Conservation (phyloP, 371 early-diverging fungal species). For the Rhizopus delemar region DNA sequence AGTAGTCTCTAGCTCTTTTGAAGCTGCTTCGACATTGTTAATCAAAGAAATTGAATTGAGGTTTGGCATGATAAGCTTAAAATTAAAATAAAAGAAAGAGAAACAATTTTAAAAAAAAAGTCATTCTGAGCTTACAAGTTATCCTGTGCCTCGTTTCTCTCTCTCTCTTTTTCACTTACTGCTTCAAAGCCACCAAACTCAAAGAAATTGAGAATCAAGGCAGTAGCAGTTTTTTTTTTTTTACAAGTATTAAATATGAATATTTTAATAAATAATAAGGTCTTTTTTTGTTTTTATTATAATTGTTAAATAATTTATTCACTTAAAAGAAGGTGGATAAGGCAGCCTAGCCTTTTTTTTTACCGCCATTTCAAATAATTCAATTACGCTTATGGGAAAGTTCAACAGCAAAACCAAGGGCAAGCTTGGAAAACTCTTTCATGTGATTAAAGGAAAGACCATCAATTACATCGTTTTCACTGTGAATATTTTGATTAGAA, state of each 20-base stretch:
- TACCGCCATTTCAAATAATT: constrained; percentile 5
- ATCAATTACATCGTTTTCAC: constrained; percentile 28
- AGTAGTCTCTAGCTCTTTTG: neutral
- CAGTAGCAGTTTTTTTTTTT: neutral
- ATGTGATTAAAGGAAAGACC: constrained; percentile 85
- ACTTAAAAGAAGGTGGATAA: neutral
- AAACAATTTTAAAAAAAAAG: neutral
- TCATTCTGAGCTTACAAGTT: too few relatives aligned
- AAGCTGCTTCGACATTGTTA: neutral
- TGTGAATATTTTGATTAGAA: constrained; percentile 49
- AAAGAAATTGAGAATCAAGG: too few relatives aligned
- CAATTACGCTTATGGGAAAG: constrained; percentile 51
- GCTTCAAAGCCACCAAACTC: too few relatives aligned
- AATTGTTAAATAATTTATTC: neutral
- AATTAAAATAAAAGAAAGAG: neutral
- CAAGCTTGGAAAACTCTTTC: constrained; percentile 80
- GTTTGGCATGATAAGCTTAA: neutral
- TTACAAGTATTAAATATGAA: neutral
- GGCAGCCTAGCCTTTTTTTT: neutral
- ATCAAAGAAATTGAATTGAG: neutral
- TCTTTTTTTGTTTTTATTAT: neutral
- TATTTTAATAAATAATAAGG: too few relatives aligned
- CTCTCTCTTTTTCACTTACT: too few relatives aligned
- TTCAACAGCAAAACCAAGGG: constrained; percentile 85
- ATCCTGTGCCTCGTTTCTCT: too few relatives aligned